These are phyloP conservation scores for Simplicillium sp. DNA, from an alignment of 2,329 filamentous ascomycete genomes.

Conservation along the genomic window DNA sequence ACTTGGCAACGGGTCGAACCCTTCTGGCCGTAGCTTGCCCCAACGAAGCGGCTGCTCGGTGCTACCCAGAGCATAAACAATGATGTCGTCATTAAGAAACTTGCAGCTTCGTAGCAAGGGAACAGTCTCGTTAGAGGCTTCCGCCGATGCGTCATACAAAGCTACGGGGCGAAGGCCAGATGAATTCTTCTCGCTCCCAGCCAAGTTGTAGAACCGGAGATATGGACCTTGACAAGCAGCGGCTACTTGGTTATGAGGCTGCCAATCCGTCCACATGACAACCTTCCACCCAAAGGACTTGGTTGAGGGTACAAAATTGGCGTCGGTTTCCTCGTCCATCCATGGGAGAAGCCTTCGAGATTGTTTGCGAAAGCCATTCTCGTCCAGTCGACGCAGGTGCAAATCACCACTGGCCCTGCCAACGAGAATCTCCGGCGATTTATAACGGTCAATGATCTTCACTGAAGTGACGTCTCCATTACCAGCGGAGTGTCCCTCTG, in stretches of 20 bases:
- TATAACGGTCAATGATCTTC: constrained; percentile 27
- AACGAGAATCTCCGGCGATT: constrained; percentile 26
- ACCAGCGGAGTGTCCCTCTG: constrained; percentile 29
- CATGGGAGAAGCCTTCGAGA: constrained; percentile 13
- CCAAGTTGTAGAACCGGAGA: constrained; percentile 19
- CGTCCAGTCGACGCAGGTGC: constrained; percentile 29
- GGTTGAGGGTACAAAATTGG: constrained; percentile 1
- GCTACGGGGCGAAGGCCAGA: constrained; percentile 10
- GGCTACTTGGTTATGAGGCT: constrained; percentile 16
- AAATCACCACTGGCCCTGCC: constrained; percentile 42
- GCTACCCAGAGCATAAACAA: constrained; percentile 36
- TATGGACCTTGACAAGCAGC: constrained; percentile 20
- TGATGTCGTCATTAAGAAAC: constrained; percentile 32
- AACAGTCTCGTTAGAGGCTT: constrained; percentile 9
- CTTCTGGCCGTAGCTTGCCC: constrained; percentile 34
- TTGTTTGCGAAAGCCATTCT: constrained; percentile 16
- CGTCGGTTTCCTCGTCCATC: constrained; percentile 7
- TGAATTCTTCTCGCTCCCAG: constrained; percentile 1
- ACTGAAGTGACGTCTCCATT: constrained; percentile 41
- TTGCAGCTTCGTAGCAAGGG: constrained; percentile 24
- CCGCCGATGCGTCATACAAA: constrained; percentile 16
- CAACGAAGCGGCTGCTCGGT: constrained; percentile 33
- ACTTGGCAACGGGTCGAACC: constrained; percentile 25
- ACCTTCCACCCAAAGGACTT: constrained; percentile 20
- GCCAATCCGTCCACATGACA: constrained; percentile 23